These are phyloP conservation scores for Scheffersomyces parashehatae DNA, from an alignment of 1,139 yeast genomes.

Conservation along the genomic window DNA sequence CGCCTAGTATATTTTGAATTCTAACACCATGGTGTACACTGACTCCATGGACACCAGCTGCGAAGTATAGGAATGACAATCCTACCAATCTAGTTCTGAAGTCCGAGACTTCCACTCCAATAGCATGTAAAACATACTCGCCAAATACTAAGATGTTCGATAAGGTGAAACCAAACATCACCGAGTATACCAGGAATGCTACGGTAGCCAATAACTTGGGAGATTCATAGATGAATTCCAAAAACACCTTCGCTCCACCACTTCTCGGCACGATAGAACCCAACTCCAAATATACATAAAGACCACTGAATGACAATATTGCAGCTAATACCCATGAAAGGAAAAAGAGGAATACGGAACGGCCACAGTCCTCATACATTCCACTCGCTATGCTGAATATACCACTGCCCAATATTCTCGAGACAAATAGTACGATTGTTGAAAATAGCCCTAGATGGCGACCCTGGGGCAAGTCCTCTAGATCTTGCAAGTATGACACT, in stretches of 20 bases:
- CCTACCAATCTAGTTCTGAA: conserved; percentile 46
- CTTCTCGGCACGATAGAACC: conserved; percentile 71
- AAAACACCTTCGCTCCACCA: conserved; percentile 73
- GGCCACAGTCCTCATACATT: conserved; percentile 66
- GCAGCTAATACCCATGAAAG: conserved; percentile 65
- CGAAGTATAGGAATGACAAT: conserved; percentile 39
- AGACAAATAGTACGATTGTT: conserved; percentile 60
- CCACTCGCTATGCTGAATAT: conserved; percentile 73
- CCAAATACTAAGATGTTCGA: conserved; percentile 73
- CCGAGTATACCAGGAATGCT: conserved; percentile 55
- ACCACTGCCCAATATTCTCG: conserved; percentile 76
- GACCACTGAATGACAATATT: conserved; percentile 61
- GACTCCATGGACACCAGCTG: conserved; percentile 52
- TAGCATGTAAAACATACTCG: conserved; percentile 56
- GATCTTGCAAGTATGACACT: conserved; percentile 25
- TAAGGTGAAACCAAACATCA: conserved; percentile 63
- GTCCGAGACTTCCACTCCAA: conserved; percentile 43
- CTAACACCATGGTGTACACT: conserved; percentile 54
- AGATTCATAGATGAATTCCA: conserved; percentile 62
- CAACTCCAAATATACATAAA: conserved; percentile 64
- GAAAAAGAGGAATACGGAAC: conserved; percentile 60
- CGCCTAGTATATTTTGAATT: conserved; percentile 60
- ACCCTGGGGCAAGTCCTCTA: conserved; percentile 70
- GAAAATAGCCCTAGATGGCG: conserved; percentile 71
- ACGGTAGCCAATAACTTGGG: conserved; percentile 65